Conservation (phyloP, 2,329 filamentous ascomycete genomes). For the Aureobasidium lini region DNA sequence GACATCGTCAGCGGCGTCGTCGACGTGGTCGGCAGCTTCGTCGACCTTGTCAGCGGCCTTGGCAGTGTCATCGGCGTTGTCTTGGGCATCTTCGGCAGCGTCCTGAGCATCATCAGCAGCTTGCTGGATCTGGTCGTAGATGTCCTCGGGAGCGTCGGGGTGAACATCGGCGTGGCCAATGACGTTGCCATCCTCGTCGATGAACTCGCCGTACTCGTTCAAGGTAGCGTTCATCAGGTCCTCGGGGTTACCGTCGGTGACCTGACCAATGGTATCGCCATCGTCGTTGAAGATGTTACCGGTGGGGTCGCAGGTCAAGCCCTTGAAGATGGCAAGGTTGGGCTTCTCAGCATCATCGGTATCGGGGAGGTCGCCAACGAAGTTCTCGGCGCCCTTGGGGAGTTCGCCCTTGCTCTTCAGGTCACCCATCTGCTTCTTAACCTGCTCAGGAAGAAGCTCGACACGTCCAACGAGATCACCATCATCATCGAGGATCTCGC, state of each 20-base stretch:
- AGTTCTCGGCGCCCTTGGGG: constrained; percentile 29
- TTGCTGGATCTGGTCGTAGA: constrained; percentile 33
- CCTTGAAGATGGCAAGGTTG: constrained; percentile 40
- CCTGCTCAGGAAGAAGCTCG: constrained; percentile 41
- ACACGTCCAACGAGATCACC: constrained; percentile 48
- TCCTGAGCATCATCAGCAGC: constrained; percentile 32
- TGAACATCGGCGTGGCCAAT: constrained; percentile 46
- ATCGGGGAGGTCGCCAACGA: constrained; percentile 26
- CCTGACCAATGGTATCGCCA: constrained; percentile 42
- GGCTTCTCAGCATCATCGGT: constrained; percentile 32
- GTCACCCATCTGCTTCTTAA: constrained; percentile 35
- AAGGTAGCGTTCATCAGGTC: constrained; percentile 42
- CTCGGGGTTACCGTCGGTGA: constrained; percentile 41
- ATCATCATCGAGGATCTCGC: constrained; percentile 49
- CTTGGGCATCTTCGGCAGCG: constrained; percentile 25
- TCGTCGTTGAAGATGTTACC: constrained; percentile 45
- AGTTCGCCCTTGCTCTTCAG: constrained; percentile 32
- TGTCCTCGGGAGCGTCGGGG: constrained; percentile 34
- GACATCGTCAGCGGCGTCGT: constrained; percentile 25
- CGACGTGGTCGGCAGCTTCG: constrained; percentile 21
- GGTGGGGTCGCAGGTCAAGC: constrained; percentile 38
- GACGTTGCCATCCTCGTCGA: constrained; percentile 48
- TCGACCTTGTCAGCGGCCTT: constrained; percentile 25
- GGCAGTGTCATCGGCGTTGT: constrained; percentile 26
- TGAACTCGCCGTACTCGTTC: constrained; percentile 48